phyloP scores from a whole-genome alignment of 164 flowering plant genomes.

The Paratinospora sagittata region DNA sequence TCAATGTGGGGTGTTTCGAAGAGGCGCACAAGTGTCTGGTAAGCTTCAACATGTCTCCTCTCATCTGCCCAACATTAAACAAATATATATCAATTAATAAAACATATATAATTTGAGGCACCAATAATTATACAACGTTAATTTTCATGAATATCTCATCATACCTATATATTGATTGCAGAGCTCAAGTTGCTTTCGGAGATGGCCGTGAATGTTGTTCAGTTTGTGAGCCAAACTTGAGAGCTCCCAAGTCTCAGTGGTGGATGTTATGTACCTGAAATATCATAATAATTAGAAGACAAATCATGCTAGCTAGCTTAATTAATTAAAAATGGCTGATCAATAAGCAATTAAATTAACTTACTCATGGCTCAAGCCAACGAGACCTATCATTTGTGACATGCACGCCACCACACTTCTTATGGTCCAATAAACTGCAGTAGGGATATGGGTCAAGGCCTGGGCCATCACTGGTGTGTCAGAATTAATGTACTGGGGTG shows the following conservation, averaged over 20 bases:
- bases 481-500: conserved; percentile 29
- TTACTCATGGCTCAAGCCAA: conserved; percentile 32
- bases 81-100: too few species aligned
- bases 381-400: conserved; percentile 35
- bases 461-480: conserved; percentile 35
- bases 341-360: background rate
- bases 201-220: conserved; percentile 42
- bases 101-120: too few species aligned
- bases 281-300: too few species aligned
- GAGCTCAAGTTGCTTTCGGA: conserved; percentile 32
- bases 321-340: too few species aligned
- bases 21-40: conserved; percentile 31
- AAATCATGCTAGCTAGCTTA: too few species aligned
- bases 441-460: conserved; percentile 41
- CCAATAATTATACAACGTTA: too few species aligned
- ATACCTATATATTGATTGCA: conserved; percentile 49
- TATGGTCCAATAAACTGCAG: conserved; percentile 56
- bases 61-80: conserved; percentile 33
- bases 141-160: background rate
- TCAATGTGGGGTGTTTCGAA: conserved; percentile 53
- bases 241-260: conserved; percentile 82
- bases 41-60: conserved; percentile 42
- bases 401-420: conserved; percentile 43
- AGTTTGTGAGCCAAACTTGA: conserved; percentile 68
- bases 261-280: conserved; percentile 42